Base-by-base conservation (phyloP, 306 rosid genomes). In the Coriaria nepalensis region DNA sequence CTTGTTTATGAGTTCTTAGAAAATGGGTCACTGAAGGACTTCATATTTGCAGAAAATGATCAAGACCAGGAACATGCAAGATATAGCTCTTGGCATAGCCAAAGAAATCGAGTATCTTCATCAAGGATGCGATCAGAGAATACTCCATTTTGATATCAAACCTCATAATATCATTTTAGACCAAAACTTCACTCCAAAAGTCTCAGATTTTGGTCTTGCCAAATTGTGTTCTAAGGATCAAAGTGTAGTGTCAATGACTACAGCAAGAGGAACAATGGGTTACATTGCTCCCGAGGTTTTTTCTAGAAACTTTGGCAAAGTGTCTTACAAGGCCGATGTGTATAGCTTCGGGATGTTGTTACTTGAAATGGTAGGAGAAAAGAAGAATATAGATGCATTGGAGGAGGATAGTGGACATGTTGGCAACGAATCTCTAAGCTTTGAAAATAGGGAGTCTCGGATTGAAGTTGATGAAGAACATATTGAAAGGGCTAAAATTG, bases 31-130 rank as follows among this genome's bases (percentile, higher is more conserved):
- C 13, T 68, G 2, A 59, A 61, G 2, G 55, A 73, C 10, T 41
- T 54, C 60, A 66, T 50, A 45, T 49, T 47, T 5, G 37, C 45
- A 35, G 41, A 57, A 0, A 53, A 45, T 35, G 39, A 36, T 33
- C 50, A 13, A 8, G 13, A 20, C 29, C 3, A 20, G 29, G 40
- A 65, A 43, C 44, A 8, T 74, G 14, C 56, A 40, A 0, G 52
- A 62, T 10, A 66, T 74, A 33, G 60, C 68, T 54, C 43, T 14
- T 2, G 76, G 80, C 6, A 57, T 62, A 33, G 76, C 73, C 0
- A 69, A 66, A 37, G 80, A 76, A 50, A 54, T 74, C 10, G 80
- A 69, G 43, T 74, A 69, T 43, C 76, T 74, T 13, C 67, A 69
- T 55, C 61, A 66, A 46, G 80, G 29, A 20, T 20, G 80, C 20